phyloP scores from a whole-genome alignment of 495 filamentous ascomycete genomes.

The Penicillium simplicissimum region DNA sequence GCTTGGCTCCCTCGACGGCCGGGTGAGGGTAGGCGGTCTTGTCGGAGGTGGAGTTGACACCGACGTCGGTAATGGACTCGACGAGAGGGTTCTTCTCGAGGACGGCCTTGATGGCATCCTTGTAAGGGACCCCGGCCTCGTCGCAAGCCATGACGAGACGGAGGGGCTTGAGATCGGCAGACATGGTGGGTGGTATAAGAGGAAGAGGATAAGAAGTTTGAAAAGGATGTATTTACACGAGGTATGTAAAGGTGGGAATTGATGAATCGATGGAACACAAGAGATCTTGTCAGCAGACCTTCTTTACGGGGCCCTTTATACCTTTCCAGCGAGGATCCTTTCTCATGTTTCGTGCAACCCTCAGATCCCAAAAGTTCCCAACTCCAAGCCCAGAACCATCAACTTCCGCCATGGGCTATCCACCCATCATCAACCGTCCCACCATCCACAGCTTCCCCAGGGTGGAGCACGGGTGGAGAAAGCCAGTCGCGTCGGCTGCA shows the following conservation, averaged over 20 bases:
- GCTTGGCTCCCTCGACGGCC: slow-evolving; percentile 67
- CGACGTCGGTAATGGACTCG: slow-evolving; percentile 66
- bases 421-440: background rate
- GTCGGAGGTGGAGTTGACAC: slow-evolving; percentile 64
- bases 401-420: background rate
- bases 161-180: slow-evolving; percentile 45
- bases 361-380: background rate
- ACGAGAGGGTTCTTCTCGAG: slow-evolving; percentile 69
- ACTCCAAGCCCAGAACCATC: background rate
- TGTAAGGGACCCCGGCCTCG: slow-evolving; percentile 78
- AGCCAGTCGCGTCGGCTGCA: slow-evolving; percentile 14
- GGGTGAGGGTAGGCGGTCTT: slow-evolving; percentile 84
- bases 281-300: background rate
- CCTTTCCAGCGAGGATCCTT: background rate
- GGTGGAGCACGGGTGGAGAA: slow-evolving; percentile 23
- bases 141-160: slow-evolving; percentile 65
- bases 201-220: background rate
- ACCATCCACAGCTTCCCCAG: slow-evolving; percentile 16
- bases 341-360: slow-evolving; percentile 11
- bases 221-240: slow-evolving; percentile 1
- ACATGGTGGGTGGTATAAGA: slow-evolving; percentile 30
- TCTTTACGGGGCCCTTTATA: slow-evolving; percentile 21
- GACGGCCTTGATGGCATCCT: slow-evolving; percentile 72
- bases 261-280: background rate
- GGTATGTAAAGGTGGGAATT: slow-evolving; percentile 1